Evolutionary conservation across 768 basidiomycete genomes (phyloP).

Genomic region (Phaeolepiota aurea): DNA sequence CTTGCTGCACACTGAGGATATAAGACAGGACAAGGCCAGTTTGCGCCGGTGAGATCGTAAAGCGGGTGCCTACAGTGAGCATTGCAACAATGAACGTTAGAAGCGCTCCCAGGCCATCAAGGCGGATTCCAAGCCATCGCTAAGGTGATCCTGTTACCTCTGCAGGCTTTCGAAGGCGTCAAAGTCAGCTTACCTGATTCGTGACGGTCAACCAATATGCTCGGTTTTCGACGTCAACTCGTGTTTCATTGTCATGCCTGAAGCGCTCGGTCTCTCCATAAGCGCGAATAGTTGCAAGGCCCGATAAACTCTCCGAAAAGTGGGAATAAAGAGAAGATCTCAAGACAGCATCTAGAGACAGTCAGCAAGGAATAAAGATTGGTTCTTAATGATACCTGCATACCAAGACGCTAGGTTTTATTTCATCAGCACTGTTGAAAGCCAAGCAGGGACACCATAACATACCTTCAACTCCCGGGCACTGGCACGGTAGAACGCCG

Average conservation of each 20-base stretch:
- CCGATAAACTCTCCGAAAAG: conserved; percentile 86
- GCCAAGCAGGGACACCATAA: background rate
- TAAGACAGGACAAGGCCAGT: conserved; percentile 75
- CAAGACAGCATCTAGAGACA: conserved; percentile 61
- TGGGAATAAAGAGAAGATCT: conserved; percentile 85
- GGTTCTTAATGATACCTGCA: no score
- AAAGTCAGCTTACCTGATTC: conserved; percentile 48
- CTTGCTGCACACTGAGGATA: conserved; percentile 72
- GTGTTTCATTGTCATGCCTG: conserved; percentile 60
- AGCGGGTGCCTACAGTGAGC: conserved; percentile 66
- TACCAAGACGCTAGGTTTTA: conserved; percentile 49
- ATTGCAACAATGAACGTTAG: conserved; percentile 76
- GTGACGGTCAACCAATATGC: conserved; percentile 84
- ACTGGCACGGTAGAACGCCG: conserved; percentile 77
- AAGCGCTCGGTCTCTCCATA: conserved; percentile 80
- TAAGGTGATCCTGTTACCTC: no score
- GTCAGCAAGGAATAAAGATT: background rate
- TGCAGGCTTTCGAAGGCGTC: background rate
- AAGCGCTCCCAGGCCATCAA: conserved; percentile 74
- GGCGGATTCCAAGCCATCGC: conserved; percentile 83
- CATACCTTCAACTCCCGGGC: conserved; percentile 79
- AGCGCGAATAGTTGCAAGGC: conserved; percentile 81
- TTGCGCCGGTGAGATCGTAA: conserved; percentile 69
- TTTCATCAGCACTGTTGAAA: no score
- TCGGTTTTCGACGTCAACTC: conserved; percentile 79